These are phyloP conservation scores for Saccharomyces mikatae DNA, from an alignment of 805 yeast genomes.

Conservation along the genomic window DNA sequence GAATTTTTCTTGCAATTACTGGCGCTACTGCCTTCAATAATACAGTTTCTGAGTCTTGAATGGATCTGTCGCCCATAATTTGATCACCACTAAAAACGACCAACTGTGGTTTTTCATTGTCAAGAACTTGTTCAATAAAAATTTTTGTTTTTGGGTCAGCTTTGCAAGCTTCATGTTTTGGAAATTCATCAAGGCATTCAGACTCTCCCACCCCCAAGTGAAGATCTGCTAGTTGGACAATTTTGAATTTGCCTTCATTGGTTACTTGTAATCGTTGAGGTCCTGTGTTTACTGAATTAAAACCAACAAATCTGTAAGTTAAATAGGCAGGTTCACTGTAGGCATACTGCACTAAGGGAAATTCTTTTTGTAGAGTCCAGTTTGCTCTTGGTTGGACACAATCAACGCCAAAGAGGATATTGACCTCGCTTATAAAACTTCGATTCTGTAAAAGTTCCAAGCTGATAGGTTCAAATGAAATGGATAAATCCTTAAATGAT, in stretches of 20 bases:
- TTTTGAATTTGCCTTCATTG: conserved; percentile 52
- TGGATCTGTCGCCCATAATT: conserved; percentile 61
- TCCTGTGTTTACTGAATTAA: conserved; percentile 7
- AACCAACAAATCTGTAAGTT: conserved; percentile 2
- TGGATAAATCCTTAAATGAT: background rate
- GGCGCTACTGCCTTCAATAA: conserved; percentile 70
- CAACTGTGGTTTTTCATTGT: conserved; percentile 72
- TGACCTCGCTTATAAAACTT: conserved; percentile 45
- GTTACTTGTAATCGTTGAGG: conserved; percentile 24
- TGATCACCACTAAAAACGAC: conserved; percentile 91
- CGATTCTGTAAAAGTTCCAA: background rate
- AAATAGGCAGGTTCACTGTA: conserved; percentile 10
- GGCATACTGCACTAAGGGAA: background rate
- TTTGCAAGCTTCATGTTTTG: conserved; percentile 48
- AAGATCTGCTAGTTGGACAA: conserved; percentile 83
- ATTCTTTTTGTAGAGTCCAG: conserved; percentile 41
- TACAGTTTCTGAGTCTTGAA: conserved; percentile 78
- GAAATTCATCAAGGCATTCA: conserved; percentile 65
- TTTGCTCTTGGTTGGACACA: conserved; percentile 70
- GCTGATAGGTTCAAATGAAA: background rate
- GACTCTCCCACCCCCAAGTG: conserved; percentile 87
- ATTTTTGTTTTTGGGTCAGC: conserved; percentile 69
- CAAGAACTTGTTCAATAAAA: conserved; percentile 58
- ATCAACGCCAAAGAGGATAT: conserved; percentile 63
- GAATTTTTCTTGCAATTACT: conserved; percentile 57